Conservation (phyloP, 2,329 filamentous ascomycete genomes). For the Fusarium sp. region DNA sequence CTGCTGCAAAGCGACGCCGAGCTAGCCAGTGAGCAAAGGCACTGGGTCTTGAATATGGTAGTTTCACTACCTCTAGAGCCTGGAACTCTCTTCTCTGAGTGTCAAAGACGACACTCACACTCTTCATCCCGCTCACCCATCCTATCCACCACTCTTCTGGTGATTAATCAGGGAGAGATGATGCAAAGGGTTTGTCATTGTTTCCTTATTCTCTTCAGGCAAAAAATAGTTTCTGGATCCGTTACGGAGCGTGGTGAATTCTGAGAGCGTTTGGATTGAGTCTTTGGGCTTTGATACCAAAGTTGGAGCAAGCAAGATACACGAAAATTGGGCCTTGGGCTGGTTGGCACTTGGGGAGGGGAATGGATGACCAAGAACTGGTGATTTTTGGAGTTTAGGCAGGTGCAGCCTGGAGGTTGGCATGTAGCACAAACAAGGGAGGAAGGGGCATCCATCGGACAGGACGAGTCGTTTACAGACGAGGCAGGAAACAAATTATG, state of each 20-base stretch:
- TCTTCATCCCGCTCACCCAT: background rate
- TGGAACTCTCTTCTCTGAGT: conserved; percentile 1
- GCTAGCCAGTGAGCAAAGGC: conserved; percentile 22
- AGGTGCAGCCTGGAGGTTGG: background rate
- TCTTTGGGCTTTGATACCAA: background rate
- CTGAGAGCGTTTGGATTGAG: background rate
- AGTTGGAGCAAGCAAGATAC: background rate
- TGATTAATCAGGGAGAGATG: background rate
- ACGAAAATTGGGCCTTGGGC: background rate
- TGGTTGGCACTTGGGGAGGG: background rate
- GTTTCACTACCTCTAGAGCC: background rate
- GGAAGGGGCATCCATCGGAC: background rate
- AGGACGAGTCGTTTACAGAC: background rate
- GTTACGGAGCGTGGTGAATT: background rate
- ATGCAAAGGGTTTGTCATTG: background rate
- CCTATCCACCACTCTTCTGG: background rate
- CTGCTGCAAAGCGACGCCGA: conserved; percentile 41
- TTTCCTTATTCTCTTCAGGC: background rate
- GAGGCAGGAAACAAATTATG: background rate
- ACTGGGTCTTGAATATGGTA: background rate
- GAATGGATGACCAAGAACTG: background rate
- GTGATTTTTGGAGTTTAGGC: conserved; percentile 8
- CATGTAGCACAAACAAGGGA: background rate
- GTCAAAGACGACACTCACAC: background rate
- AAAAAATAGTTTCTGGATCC: background rate